Base-by-base conservation (phyloP, 768 basidiomycete species). In the Kwoniella dejecticola region DNA sequence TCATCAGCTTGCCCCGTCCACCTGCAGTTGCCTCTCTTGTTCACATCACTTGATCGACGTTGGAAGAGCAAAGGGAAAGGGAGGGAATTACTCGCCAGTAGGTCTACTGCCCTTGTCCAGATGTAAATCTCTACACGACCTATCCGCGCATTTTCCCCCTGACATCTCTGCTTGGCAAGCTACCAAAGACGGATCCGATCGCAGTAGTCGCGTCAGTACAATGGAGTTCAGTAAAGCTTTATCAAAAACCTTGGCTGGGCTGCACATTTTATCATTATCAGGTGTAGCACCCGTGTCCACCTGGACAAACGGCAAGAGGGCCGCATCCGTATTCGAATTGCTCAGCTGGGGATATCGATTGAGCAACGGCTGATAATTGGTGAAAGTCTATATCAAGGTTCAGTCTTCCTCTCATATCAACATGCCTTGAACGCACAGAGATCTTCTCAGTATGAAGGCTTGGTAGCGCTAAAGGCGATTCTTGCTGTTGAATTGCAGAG, bases 141-240 rank as follows among this genome's bases (percentile, higher is more conserved):
- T 54, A 63, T 75, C 68, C 21, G 73, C 73, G 50, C 73, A 75
- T 23, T 31, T 56, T 24, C 73, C 73, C 3, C 73, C 73, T 11
- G 40, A 63, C 8, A 48, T 61, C 56, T 75, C 73, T 17, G 70
- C 68, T n/a, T 33, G 27, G 46, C 73, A 75, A 13, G 72, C 59
- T 26, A 62, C 40, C 3, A 60, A 55, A 24, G 54, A 48, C 4
- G 70, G 70, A 17, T 69, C 64, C 7, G 42, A 33, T 33, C 40
- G 33, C n/a, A 68, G 23, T 26, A 68, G 44, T 27, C 65, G 52
- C 21, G 73, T 75, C 59, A 75, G 70, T 68, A 71, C 38, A 30
- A 74, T 64, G 17, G 60, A 60, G 27, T 48, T 36, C 26, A 74
- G 56, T 10, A 74, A 52, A 17, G 13, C 24, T 17, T 53, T 36